Base-by-base conservation (phyloP, 768 basidiomycete genomes). In the Boletus subcaerulescens region DNA sequence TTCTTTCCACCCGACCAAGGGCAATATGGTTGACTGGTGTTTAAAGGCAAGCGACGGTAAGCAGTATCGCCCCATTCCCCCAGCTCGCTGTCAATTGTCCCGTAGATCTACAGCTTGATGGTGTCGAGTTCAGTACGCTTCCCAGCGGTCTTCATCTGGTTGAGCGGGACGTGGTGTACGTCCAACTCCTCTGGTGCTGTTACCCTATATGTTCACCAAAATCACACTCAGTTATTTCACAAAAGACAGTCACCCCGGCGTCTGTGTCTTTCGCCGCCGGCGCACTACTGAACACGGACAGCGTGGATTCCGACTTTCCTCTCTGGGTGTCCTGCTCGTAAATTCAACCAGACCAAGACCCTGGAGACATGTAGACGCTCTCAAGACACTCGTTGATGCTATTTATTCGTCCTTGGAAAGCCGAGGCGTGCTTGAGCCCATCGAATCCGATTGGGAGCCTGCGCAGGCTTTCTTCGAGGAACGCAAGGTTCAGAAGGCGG, bases 61-160 rank as follows among this genome's bases (percentile, higher is more conserved):
- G 77, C 61, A 26, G 5, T 13, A 6, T 35, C 35, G 10, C 31
- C 48, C 45, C 50, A 18, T 18, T 11, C 15, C 10, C 46, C 32
- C 9, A 35, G 15, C 35, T 39, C 51, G 18, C 12, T 31, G 54
- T 59, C 43, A 50, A 29, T 31, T 20, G 13, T 38, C 17, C 45
- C 13, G 14, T 60, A 90, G 89, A 86, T 64, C 64, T 90, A 50
- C 80, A 77, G 58, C 76, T 91, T 17, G 83, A 85, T 29, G 77
- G 82, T 61, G 77, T 93, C 49, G 91, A 93, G 69, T 93, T 91
- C 69, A 91, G 81, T 60, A 83, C 83, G 7, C 76, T 93, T 12
- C 91, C 91, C 0, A 91, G 89, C 58, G 91, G 91, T 1, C 74
- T 93, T 5, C 91, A 93, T 69, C 74, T 85, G 0, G 81, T 93